phyloP scores from a whole-genome alignment of 345 rosid species.

The Populus nigra region DNA sequence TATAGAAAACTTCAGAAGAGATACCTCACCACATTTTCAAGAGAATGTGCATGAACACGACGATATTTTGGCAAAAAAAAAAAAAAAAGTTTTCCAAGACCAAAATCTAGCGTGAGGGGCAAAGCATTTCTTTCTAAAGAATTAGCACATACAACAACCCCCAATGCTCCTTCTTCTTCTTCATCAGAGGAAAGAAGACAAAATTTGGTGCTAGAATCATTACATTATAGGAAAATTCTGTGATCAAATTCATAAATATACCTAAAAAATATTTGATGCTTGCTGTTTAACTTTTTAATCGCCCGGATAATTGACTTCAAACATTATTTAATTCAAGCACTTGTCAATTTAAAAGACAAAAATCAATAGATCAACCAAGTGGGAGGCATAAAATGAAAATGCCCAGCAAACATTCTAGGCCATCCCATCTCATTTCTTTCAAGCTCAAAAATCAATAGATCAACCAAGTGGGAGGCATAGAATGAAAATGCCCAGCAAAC shows the following conservation, averaged over 20 bases:
- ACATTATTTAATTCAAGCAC: neutral
- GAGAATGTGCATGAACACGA: constrained; percentile 16
- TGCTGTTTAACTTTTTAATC: neutral
- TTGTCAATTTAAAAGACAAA: neutral
- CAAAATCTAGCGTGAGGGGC: neutral
- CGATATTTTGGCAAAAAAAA: constrained; percentile 15
- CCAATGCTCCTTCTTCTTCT: neutral
- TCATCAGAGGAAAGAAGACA: neutral
- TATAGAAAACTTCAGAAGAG: constrained; percentile 40
- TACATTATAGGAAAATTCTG: neutral
- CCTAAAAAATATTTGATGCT: neutral
- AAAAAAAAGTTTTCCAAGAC: neutral
- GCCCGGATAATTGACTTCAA: neutral
- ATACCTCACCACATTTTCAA: constrained; percentile 22
- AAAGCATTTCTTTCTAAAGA: neutral
- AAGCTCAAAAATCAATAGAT: neutral
- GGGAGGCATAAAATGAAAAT: no score
- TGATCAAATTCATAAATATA: neutral
- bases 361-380: neutral
- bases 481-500: neutral
- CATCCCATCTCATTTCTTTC: neutral
- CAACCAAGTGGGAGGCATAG: neutral
- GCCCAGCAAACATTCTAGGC: neutral
- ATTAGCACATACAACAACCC: neutral
- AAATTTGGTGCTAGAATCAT: neutral